A percentile compares a stretch with the other conserved stretches of the same genome.
phyloP scores from a whole-genome alignment of 1,139 yeast genomes.

The Lodderomyces oxycetoniae region DNA sequence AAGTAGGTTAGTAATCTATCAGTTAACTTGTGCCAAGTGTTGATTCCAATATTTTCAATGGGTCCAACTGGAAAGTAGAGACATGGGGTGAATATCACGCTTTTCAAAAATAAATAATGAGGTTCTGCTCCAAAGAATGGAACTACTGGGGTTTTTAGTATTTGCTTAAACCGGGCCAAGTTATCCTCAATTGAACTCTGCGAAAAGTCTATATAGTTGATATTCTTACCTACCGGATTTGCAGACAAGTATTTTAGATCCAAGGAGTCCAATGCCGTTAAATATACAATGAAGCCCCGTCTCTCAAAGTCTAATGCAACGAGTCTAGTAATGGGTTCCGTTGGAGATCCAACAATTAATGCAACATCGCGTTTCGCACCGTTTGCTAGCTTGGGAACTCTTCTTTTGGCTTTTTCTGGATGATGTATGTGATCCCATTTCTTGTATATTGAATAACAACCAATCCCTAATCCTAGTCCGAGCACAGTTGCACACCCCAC shows the following conservation, averaged over 20 bases:
- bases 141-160: conserved; percentile 35
- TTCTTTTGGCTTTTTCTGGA: conserved; percentile 29
- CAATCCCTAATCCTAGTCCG: conserved; percentile 29
- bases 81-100: conserved; percentile 61
- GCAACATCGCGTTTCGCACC: conserved; percentile 77
- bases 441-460: conserved; percentile 9
- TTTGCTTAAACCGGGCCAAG: conserved; percentile 35
- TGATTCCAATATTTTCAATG: conserved; percentile 50
- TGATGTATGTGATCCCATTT: neutral
- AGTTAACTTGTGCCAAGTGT: conserved; percentile 50
- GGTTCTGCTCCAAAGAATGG: conserved; percentile 52
- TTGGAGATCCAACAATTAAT: conserved; percentile 70
- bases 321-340: conserved; percentile 67
- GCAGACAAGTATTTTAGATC: conserved; percentile 57
- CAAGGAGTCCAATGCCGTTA: conserved; percentile 62
- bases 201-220: conserved; percentile 40
- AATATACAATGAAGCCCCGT: conserved; percentile 75
- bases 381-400: conserved; percentile 58
- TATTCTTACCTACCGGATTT: conserved; percentile 51
- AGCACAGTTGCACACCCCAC: conserved; percentile 18
- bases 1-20: conserved; percentile 45
- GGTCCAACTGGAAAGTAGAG: conserved; percentile 68
- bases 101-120: conserved; percentile 50
- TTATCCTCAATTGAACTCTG: conserved; percentile 28
- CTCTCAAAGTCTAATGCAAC: conserved; percentile 70